phyloP scores from a whole-genome alignment of 257 asterid genomes.

The Penstemon eatonii region DNA sequence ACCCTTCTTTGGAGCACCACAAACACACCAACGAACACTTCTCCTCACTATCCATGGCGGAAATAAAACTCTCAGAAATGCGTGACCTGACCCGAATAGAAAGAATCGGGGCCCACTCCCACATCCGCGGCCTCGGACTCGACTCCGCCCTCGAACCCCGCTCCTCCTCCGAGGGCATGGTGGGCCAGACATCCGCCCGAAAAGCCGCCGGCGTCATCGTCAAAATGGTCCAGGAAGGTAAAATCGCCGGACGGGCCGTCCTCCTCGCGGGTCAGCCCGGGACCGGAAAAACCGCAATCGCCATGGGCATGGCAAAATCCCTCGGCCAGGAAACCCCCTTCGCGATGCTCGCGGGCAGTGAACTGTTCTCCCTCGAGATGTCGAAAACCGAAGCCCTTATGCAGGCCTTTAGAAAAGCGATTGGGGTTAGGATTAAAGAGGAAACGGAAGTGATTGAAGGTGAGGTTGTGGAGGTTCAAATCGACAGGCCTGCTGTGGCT shows the following conservation, averaged over 20 bases:
- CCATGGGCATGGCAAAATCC: conserved; percentile 94
- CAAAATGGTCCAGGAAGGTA: conserved; percentile 78
- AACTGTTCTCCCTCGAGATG: conserved; percentile 85
- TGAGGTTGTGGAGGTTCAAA: conserved; percentile 78
- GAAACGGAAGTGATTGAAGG: conserved; percentile 91
- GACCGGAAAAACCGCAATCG: conserved; percentile 82
- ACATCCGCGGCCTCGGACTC: conserved; percentile 83
- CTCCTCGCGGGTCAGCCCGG: conserved; percentile 89
- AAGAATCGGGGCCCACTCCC: conserved; percentile 86
- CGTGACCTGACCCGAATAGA: conserved; percentile 81
- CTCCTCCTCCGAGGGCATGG: conserved; percentile 80
- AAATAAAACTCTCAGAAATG: conserved; percentile 76
- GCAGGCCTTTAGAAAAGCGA: conserved; percentile 88
- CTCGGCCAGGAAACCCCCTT: conserved; percentile 87
- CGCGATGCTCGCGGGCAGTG: conserved; percentile 91
- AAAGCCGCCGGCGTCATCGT: conserved; percentile 85
- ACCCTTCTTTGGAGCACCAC: background rate
- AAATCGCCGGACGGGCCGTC: conserved; percentile 79
- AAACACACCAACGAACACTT: background rate
- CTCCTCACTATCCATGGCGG: conserved; percentile 52
- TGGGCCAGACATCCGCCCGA: conserved; percentile 75
- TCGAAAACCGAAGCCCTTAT: conserved; percentile 86
- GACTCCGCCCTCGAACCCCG: conserved; percentile 82
- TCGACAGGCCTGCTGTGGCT: conserved; percentile 78
- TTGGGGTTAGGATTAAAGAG: conserved; percentile 85